A percentile compares a stretch with the other conserved stretches of the same genome.
phyloP scores from a whole-genome alignment of 495 filamentous ascomycete genomes.

The Elasticomyces elasticus region DNA sequence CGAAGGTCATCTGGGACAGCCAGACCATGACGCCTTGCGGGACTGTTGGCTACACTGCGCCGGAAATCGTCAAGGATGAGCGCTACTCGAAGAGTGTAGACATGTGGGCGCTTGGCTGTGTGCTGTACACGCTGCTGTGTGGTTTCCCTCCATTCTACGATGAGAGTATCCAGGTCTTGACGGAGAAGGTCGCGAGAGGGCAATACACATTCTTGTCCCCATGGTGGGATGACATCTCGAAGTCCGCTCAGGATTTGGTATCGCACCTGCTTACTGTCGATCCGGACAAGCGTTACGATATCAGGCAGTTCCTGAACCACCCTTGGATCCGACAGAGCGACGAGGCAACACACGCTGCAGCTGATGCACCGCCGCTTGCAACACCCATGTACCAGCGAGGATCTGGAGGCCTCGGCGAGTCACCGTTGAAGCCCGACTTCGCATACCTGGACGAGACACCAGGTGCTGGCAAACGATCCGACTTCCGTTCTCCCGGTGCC shows the following conservation, averaged over 20 bases:
- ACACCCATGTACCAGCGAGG: constrained; percentile 50
- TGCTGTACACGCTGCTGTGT: constrained; percentile 91
- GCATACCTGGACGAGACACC: constrained; percentile 47
- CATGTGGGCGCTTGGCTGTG: constrained; percentile 98
- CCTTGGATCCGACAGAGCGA: constrained; percentile 77
- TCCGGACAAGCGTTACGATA: constrained; percentile 81
- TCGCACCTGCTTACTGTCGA: constrained; percentile 89
- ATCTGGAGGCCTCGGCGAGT: constrained; percentile 6
- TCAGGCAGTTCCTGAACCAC: constrained; percentile 77
- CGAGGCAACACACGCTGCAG: constrained; percentile 65
- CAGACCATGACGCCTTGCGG: constrained; percentile 99
- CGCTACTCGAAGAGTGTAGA: constrained; percentile 97
- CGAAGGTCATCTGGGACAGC: constrained; percentile 95
- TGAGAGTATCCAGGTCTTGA: constrained; percentile 92
- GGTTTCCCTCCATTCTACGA: constrained; percentile 99
- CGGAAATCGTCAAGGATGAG: constrained; percentile 98
- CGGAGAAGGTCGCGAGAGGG: constrained; percentile 92
- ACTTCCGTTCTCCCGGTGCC: constrained; percentile 92
- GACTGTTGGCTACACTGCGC: constrained; percentile 96
- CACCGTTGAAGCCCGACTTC: constrained; percentile 35
- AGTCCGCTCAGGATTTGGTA: constrained; percentile 87
- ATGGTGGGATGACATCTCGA: constrained; percentile 99
- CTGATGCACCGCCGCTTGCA: constrained; percentile 66
- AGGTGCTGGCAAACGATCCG: constrained; percentile 56
- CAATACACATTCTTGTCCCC: constrained; percentile 97